Evolutionary conservation across 495 filamentous ascomycete genomes (phyloP).

Genomic region (Bacidia gigantensis): DNA sequence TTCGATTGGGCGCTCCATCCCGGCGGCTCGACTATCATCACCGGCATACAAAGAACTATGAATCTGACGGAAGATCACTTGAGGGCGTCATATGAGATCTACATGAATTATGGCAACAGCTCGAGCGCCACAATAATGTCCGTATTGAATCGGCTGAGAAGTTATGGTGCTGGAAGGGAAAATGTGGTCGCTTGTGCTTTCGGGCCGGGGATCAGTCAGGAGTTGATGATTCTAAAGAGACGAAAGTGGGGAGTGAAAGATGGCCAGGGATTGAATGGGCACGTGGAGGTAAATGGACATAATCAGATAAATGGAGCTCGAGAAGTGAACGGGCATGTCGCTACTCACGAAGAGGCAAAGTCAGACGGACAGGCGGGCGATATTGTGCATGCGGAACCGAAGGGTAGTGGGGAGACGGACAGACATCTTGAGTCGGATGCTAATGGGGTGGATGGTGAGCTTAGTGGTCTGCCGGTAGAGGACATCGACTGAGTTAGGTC

Average conservation of each 20-base stretch:
- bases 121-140: constrained; percentile 47
- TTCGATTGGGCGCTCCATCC: constrained; percentile 62
- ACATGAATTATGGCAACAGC: constrained; percentile 49
- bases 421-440: too few relatives aligned
- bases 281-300: too few relatives aligned
- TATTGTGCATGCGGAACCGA: too few relatives aligned
- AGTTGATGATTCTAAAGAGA: constrained; percentile 47
- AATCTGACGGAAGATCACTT: constrained; percentile 42
- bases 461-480: constrained; percentile 8
- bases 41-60: constrained; percentile 42
- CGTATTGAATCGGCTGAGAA: constrained; percentile 42
- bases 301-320: too few relatives aligned
- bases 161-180: constrained; percentile 38
- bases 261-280: too few relatives aligned
- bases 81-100: constrained; percentile 47
- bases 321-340: too few relatives aligned
- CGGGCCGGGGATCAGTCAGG: constrained; percentile 48
- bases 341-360: too few relatives aligned
- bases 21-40: constrained; percentile 49
- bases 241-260: too few relatives aligned
- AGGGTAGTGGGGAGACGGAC: too few relatives aligned
- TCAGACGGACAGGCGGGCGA: too few relatives aligned
- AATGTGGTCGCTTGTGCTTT: constrained; percentile 51
- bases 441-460: too few relatives aligned
- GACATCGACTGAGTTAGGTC: constrained; percentile 7